phyloP scores from a whole-genome alignment of 2,329 filamentous ascomycete species.

The Drechmeria coniospora region DNA sequence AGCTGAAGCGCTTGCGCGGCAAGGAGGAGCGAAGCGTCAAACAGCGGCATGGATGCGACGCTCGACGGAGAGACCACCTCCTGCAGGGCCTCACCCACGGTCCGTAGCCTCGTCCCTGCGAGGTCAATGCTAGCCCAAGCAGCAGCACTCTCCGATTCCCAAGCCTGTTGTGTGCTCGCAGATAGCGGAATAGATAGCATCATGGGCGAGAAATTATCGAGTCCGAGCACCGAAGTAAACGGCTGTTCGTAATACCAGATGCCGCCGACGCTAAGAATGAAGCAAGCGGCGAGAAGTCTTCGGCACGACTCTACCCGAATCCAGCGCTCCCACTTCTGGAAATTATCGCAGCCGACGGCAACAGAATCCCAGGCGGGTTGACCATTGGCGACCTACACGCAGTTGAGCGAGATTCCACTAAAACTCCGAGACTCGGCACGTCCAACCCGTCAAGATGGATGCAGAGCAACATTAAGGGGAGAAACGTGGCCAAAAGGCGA shows the following conservation, averaged over 20 bases:
- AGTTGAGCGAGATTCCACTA: conserved; percentile 12
- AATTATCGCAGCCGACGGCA: conserved; percentile 9
- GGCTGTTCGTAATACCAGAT: conserved; percentile 38
- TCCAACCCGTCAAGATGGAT: too few relatives aligned
- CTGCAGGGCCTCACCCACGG: conserved; percentile 14
- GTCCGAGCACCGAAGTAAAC: conserved; percentile 15
- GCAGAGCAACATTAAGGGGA: too few relatives aligned
- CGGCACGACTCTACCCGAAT: conserved; percentile 34
- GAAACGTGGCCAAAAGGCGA: too few relatives aligned
- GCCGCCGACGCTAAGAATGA: conserved; percentile 40
- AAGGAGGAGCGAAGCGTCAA: conserved; percentile 26
- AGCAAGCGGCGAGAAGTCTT: conserved; percentile 39
- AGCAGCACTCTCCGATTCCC: conserved; percentile 29
- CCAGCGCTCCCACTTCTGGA: conserved; percentile 35
- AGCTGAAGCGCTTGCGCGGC: conserved; percentile 22
- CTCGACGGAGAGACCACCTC: conserved; percentile 20
- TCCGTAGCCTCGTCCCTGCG: conserved; percentile 10
- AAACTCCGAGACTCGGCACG: conserved; percentile 10
- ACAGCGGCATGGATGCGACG: conserved; percentile 17
- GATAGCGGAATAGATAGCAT: conserved; percentile 30
- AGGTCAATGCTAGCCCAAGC: conserved; percentile 27
- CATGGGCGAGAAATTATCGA: conserved; percentile 19
- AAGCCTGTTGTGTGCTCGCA: conserved; percentile 27
- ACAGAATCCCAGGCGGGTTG: conserved; percentile 13
- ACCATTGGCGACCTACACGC: conserved; percentile 23